Evolutionary conservation across 192 early-diverging fungal genomes (phyloP), one percentile per base, ranked within the genome.

Genomic region (Gonapodya prolifera): DNA sequence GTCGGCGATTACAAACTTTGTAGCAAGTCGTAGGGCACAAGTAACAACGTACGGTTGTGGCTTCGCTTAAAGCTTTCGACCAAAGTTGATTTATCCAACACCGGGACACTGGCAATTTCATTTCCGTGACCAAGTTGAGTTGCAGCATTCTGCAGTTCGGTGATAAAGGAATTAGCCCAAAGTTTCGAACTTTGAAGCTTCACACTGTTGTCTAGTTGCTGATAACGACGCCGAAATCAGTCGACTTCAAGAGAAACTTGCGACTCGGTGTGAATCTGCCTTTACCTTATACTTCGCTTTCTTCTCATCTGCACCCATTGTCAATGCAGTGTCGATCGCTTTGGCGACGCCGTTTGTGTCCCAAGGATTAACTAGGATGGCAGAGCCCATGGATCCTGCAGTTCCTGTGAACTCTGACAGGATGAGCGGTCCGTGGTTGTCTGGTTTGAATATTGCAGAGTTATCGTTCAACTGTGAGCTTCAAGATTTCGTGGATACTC

Each of bases 391-490:
- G 16, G 91, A 90, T 69, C 96, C 96, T 75, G 94, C 95, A 0
- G 94, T 96, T 33, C 98, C 98, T 2, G 98, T 95, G 81, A 99
- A 99, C 82, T 99, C 96, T 76, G 93, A 94, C 70, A 99, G 82
- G 35, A 99, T 93, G 78, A 99, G 83, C 31, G 95, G 92, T 30
- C 91, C 92, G 76, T 93, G 86, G 78, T 92, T 91, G 77, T 94
- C 91, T 28, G 91, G 84, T 83, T 98, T 96, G 82, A 94, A 95
- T 33, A 98, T 91, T 8, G 96, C 91, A 81, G 91, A 98, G 82
- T 98, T 95, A 77, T 17, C 73, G 29, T 13, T 17, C 8, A 8
- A n/a, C 30, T 75, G 45, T 8, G 13, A 16, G 8, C 45, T 69
- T n/a, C 45, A n/a, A 69, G 45, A 69, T 16, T n/a, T n/a, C n/a